phyloP scores from a whole-genome alignment of 495 filamentous ascomycete genomes.

The Neurospora sp. region DNA sequence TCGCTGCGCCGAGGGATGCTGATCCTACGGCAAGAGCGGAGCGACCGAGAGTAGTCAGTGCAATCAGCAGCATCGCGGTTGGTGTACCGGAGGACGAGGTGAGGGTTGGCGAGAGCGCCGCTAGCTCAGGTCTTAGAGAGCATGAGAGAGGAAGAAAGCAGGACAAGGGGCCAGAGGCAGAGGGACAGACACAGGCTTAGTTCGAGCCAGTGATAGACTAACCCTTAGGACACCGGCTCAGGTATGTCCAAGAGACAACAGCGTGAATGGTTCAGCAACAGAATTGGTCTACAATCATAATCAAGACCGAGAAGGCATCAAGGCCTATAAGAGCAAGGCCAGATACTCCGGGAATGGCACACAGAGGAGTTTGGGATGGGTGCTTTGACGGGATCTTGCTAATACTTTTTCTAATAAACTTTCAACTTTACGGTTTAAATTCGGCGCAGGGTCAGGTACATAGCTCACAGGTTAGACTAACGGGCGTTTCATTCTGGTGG shows the following conservation, averaged over 20 bases:
- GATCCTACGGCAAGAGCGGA: slow-evolving; percentile 9
- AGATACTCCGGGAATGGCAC: neutral
- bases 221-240: neutral
- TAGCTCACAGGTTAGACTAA: neutral
- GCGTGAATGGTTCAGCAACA: neutral
- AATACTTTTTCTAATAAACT: neutral
- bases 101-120: slow-evolving; percentile 46
- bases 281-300: neutral
- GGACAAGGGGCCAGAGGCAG: neutral
- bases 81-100: slow-evolving; percentile 41
- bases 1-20: slow-evolving; percentile 20
- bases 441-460: neutral
- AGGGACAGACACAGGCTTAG: neutral
- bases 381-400: neutral
- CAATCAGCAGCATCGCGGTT: slow-evolving; percentile 27
- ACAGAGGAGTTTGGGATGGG: neutral
- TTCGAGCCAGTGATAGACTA: neutral
- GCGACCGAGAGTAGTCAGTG: slow-evolving; percentile 24
- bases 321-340: neutral
- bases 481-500: neutral
- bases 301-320: neutral
- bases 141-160: neutral
- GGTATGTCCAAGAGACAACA: neutral
- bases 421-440: neutral
- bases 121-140: slow-evolving; percentile 29